Percentiles rank a stretch among this genome's conserved stretches.
These are phyloP conservation scores for Coleophoma crateriformis DNA, from an alignment of 2,329 filamentous ascomycete genomes.

Conservation along the genomic window DNA sequence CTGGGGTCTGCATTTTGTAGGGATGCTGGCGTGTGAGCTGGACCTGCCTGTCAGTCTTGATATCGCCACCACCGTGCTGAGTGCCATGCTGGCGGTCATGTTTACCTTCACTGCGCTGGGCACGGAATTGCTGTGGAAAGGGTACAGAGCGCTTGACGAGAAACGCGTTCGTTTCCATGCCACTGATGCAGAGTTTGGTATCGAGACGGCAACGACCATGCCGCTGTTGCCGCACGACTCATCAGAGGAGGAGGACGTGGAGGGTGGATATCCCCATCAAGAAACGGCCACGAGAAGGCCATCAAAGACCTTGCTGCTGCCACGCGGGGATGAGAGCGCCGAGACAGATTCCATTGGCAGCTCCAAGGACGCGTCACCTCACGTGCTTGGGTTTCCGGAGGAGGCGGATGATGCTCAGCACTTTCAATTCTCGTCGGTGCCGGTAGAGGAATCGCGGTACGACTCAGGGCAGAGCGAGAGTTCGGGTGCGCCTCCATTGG, in stretches of 20 bases:
- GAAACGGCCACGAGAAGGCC: background rate
- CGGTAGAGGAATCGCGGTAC: background rate
- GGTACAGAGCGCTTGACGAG: slow-evolving; percentile 1
- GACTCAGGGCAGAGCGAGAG: background rate
- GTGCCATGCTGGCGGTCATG: slow-evolving; percentile 4
- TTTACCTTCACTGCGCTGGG: slow-evolving; percentile 7
- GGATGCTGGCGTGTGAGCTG: slow-evolving; percentile 8
- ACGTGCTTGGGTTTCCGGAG: background rate
- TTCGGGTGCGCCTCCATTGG: background rate
- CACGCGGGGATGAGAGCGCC: background rate
- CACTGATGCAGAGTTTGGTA: background rate
- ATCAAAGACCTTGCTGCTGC: background rate
- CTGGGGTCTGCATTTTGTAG: slow-evolving; percentile 9
- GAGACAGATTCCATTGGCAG: background rate
- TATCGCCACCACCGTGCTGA: slow-evolving; percentile 2
- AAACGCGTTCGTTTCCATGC: background rate
- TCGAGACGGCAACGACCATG: background rate
- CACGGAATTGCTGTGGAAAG: slow-evolving; percentile 3
- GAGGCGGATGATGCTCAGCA: background rate
- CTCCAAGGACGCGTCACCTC: background rate
- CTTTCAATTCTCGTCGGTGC: too few species aligned
- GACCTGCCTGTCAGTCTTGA: slow-evolving; percentile 6
- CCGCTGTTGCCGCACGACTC: background rate
- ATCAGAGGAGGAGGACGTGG: background rate
- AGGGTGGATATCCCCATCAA: background rate